Conservation (phyloP, 73 alveolate genomes). For the Paramecium sexaurelia region DNA sequence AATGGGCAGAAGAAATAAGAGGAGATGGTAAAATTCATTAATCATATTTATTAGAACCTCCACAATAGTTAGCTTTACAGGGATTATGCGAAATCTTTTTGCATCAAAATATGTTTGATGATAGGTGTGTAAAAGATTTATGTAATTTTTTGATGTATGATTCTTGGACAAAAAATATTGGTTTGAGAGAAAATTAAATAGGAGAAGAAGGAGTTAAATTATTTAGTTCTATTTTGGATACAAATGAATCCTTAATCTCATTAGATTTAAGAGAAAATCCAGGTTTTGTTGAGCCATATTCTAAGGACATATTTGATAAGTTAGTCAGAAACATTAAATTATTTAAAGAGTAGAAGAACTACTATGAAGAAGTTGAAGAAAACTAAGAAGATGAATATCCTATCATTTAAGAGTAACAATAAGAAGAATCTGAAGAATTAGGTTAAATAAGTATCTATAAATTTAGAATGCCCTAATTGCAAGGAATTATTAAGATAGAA, state of each 20-base stretch:
- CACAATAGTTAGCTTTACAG: not conserved
- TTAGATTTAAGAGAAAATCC: constrained; percentile 68
- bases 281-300: constrained; percentile 58
- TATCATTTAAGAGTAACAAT: constrained; percentile 9
- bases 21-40: constrained; percentile 59
- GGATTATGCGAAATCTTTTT: constrained; percentile 64
- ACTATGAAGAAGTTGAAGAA: constrained; percentile 5
- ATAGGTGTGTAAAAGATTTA: constrained; percentile 59
- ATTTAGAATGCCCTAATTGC: constrained; percentile 30
- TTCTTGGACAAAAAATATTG: constrained; percentile 63
- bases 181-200: constrained; percentile 54
- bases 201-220: constrained; percentile 63
- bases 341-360: constrained; percentile 4
- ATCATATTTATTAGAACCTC: constrained; percentile 3
- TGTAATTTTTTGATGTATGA: constrained; percentile 62
- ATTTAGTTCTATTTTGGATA: constrained; percentile 53
- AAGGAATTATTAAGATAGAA: not conserved
- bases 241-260: constrained; percentile 60
- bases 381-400: not conserved
- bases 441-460: not conserved
- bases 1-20: constrained; percentile 66
- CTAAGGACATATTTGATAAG: constrained; percentile 56
- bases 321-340: constrained; percentile 12
- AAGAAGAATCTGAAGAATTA: constrained; percentile 47
- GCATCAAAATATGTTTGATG: constrained; percentile 51